Conservation (phyloP, 768 basidiomycete species). For the Lentinula edodes region DNA sequence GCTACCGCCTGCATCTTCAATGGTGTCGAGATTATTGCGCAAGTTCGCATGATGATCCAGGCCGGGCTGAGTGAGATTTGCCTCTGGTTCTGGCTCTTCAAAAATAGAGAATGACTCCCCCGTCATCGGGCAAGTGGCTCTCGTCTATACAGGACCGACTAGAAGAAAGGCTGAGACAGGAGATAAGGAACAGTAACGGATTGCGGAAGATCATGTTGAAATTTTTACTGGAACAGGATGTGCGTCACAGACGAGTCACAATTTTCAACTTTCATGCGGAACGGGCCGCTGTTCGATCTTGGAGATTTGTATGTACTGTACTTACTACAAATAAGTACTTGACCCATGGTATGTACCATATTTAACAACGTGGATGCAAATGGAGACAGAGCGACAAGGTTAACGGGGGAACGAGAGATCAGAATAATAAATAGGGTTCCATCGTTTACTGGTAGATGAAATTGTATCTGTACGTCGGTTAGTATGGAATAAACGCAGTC, state of each 20-base stretch:
- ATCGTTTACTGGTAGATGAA: slow-evolving; percentile 65
- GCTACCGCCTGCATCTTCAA: neutral
- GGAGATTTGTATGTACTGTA: too few relatives aligned
- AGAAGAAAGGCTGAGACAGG: neutral
- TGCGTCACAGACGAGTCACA: neutral
- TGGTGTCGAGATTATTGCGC: neutral
- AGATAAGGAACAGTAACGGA: neutral
- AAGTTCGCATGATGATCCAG: neutral
- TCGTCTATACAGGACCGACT: neutral
- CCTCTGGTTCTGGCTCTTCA: neutral
- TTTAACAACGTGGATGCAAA: neutral
- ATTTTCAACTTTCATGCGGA: neutral
- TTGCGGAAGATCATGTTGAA: neutral
- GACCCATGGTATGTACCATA: neutral
- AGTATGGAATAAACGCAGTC: slow-evolving; percentile 11
- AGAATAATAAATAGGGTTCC: neutral
- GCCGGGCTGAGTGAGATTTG: neutral
- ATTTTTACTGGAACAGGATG: neutral
- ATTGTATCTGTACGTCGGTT: slow-evolving; percentile 48
- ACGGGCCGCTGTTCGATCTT: neutral
- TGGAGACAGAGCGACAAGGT: neutral
- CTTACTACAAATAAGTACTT: neutral
- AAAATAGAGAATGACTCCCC: too few relatives aligned
- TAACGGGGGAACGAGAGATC: neutral
- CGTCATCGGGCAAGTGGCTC: neutral